Percentiles rank a stretch among this genome's conserved stretches.
These are phyloP conservation scores for Ceratocystis albifundus DNA, from an alignment of 2,329 filamentous ascomycete genomes.

Conservation along the genomic window DNA sequence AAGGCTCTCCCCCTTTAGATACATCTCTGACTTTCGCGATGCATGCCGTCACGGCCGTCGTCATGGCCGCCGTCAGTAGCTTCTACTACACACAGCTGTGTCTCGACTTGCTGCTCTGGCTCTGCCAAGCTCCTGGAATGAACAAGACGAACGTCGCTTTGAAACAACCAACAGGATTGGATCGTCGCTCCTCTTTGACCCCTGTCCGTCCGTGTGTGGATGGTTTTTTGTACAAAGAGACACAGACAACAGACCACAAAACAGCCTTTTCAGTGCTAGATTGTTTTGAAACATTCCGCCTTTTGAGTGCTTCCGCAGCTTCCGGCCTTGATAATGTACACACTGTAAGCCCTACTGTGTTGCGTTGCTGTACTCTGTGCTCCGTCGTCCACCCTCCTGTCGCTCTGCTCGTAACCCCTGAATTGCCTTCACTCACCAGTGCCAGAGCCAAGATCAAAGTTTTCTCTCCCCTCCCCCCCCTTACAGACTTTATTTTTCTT, in stretches of 20 bases:
- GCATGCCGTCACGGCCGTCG: neutral
- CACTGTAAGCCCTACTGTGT: too few relatives aligned
- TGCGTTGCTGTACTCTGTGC: too few relatives aligned
- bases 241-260: neutral
- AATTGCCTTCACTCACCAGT: neutral
- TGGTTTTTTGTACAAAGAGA: neutral
- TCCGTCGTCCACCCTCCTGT: too few relatives aligned
- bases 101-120: too few relatives aligned
- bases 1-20: neutral
- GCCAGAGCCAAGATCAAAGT: neutral
- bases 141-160: neutral
- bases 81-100: too few relatives aligned
- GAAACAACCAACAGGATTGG: neutral
- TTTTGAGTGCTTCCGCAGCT: neutral
- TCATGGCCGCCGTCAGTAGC: too few relatives aligned
- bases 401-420: neutral
- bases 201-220: neutral
- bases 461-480: neutral
- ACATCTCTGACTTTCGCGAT: neutral
- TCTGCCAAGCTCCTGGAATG: too few relatives aligned
- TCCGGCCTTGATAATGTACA: neutral
- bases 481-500: neutral
- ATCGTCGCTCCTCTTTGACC: neutral
- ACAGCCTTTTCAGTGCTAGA: neutral
- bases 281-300: slow-evolving; percentile 3